These are phyloP conservation scores for Sporothrix pallida DNA, from an alignment of 2,329 filamentous ascomycete species.

Conservation along the genomic window DNA sequence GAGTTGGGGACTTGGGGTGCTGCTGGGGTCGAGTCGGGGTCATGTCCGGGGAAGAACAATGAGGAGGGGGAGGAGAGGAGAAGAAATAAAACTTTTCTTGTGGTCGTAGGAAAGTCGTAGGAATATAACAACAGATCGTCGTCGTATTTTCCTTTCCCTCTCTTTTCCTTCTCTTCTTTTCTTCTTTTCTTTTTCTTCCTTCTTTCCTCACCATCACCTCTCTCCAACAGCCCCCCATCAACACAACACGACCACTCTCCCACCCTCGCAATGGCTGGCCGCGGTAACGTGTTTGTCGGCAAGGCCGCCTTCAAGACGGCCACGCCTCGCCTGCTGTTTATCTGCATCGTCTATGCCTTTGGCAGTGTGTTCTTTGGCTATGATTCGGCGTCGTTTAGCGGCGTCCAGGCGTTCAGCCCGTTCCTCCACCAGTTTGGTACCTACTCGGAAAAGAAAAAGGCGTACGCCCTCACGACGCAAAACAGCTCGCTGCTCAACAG, in stretches of 20 bases:
- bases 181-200: neutral
- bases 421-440: conserved; percentile 13
- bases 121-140: neutral
- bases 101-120: no score
- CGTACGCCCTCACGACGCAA: conserved; percentile 14
- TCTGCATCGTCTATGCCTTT: conserved; percentile 27
- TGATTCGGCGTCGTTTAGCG: conserved; percentile 26
- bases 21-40: conserved; percentile 3
- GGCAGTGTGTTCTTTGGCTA: conserved; percentile 29
- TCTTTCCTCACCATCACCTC: neutral
- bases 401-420: conserved; percentile 27
- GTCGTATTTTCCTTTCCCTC: neutral
- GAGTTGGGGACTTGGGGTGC: neutral
- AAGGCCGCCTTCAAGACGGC: conserved; percentile 19
- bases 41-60: neutral
- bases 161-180: neutral
- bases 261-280: conserved; percentile 12
- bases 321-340: conserved; percentile 23
- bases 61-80: neutral
- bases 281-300: conserved; percentile 27
- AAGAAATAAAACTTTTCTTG: neutral
- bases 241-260: neutral
- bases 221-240: neutral
- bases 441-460: conserved; percentile 5
- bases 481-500: conserved; percentile 26